Conservation (phyloP, 2,329 filamentous ascomycete genomes). For the Thelonectria olida region DNA sequence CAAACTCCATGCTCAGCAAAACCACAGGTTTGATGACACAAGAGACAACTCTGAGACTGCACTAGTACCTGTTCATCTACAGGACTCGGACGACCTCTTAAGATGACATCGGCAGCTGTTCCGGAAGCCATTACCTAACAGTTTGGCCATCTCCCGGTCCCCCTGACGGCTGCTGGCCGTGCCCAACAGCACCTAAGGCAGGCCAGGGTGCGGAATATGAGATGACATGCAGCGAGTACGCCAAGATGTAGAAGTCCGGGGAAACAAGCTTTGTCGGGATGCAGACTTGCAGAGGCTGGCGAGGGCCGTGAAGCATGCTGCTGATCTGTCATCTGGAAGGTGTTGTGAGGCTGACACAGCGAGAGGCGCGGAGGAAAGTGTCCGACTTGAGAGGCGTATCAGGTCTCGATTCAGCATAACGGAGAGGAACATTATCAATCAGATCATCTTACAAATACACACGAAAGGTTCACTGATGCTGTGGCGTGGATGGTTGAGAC, state of each 20-base stretch:
- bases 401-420: not conserved
- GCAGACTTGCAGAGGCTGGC: not conserved
- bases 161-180: not conserved
- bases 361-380: too few relatives aligned
- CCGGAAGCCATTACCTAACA: slow-evolving; percentile 28
- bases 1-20: too few relatives aligned
- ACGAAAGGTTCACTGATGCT: too few relatives aligned
- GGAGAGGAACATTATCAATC: too few relatives aligned
- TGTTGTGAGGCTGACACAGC: too few relatives aligned
- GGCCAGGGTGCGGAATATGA: not conserved
- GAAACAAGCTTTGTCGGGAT: not conserved
- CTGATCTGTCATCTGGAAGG: too few relatives aligned
- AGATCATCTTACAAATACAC: too few relatives aligned
- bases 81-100: not conserved
- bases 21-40: too few relatives aligned
- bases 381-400: too few relatives aligned
- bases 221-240: not conserved
- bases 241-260: slow-evolving; percentile 15
- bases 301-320: not conserved
- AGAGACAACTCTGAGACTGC: not conserved
- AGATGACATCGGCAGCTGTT: not conserved
- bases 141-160: slow-evolving; percentile 15
- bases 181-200: not conserved
- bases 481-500: too few relatives aligned
- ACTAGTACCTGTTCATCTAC: too few relatives aligned